These are phyloP conservation scores for Mallotus japonicus DNA, from an alignment of 441 rosid species.

Conservation along the genomic window DNA sequence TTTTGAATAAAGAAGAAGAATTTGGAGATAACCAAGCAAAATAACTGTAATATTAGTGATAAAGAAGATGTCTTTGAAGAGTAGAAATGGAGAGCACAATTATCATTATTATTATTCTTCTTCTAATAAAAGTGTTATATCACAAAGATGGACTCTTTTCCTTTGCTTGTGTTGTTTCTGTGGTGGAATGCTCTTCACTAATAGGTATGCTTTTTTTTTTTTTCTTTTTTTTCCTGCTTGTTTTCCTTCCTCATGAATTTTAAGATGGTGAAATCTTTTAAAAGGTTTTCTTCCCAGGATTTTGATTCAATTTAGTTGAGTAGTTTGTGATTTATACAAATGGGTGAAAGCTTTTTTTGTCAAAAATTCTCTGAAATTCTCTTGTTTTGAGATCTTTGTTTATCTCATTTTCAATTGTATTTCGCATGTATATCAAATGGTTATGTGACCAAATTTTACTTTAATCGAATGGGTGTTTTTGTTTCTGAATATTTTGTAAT, in stretches of 20 bases:
- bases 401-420: slow-evolving; percentile 11
- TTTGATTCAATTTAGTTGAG: slow-evolving; percentile 15
- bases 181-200: slow-evolving; percentile 78
- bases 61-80: slow-evolving; percentile 47
- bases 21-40: not conserved
- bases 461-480: not conserved
- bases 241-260: not conserved
- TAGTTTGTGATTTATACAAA: slow-evolving; percentile 1
- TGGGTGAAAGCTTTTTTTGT: slow-evolving; percentile 12
- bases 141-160: slow-evolving; percentile 69
- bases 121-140: slow-evolving; percentile 42
- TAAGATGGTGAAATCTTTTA: slow-evolving; percentile 11
- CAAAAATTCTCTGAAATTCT: slow-evolving; percentile 1
- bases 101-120: not conserved
- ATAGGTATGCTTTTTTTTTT: slow-evolving; percentile 45
- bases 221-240: not conserved
- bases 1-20: slow-evolving; percentile 17
- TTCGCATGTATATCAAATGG: not conserved
- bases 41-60: no score
- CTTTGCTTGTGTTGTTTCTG: slow-evolving; percentile 79
- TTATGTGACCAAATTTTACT: not conserved
- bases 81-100: slow-evolving; percentile 62
- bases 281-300: slow-evolving; percentile 2
- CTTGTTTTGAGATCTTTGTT: slow-evolving; percentile 24
- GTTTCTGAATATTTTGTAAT: slow-evolving; percentile 14